Evolutionary conservation across 345 rosid species (phyloP), one percentile per base, ranked within the genome.

Genomic region (Brassica napus): DNA sequence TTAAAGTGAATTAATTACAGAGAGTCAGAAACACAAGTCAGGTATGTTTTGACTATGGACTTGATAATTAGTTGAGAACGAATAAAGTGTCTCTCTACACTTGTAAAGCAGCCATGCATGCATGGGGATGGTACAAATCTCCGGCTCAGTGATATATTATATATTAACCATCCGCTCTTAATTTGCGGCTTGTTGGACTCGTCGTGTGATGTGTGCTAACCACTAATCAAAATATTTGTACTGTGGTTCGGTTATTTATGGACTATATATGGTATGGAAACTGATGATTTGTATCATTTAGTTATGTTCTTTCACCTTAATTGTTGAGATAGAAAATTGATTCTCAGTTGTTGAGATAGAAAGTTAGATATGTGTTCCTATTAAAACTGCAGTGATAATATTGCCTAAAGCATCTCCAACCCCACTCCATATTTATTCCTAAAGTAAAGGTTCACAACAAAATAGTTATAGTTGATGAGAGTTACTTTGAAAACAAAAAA

Each of bases 341-440:
- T 11, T 9, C 30, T 31, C 34, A 8, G 67, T 31, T 14, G 18
- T 28, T 61, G 21, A n/a, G n/a, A n/a, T n/a, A n/a, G n/a, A n/a
- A 26, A 44, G 18, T 24, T 67, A 67, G 69, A 37, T n/a, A n/a
- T n/a, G n/a, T 65, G 54, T 65, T 65, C 69, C 30, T 65, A 10
- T 63, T 0, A 10, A 66, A 39, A 37, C 15, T 21, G 54, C 30
- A 65, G 30, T 65, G 30, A 18, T 10, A 37, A 35, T 18, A 37
- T 21, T 15, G 9, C n/a, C n/a, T n/a, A n/a, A n/a, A n/a, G n/a
- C n/a, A n/a, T n/a, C n/a, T n/a, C n/a, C n/a, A n/a, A n/a, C n/a
- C n/a, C n/a, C n/a, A n/a, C n/a, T n/a, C n/a, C n/a, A n/a, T n/a
- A n/a, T n/a, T n/a, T n/a, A n/a, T n/a, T n/a, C n/a, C n/a, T n/a